phyloP scores from a whole-genome alignment of 2,329 filamentous ascomycete species.

The Venturiaceae sp. region DNA sequence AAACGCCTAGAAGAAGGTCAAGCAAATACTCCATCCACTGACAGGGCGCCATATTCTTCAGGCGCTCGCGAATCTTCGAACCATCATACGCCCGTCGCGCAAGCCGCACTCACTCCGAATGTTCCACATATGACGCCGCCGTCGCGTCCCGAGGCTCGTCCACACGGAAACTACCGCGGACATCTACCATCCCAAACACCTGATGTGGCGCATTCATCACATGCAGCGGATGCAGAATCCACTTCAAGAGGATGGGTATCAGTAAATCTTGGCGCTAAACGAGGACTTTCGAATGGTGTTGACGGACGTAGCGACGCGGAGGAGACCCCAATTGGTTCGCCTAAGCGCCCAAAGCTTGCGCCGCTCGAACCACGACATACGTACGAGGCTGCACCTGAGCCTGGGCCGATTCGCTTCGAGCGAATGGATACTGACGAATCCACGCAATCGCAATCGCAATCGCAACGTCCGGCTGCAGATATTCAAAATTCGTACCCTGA shows the following conservation, averaged over 20 bases:
- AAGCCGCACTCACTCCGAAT: background rate
- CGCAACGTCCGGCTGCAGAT: background rate
- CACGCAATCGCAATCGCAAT: background rate
- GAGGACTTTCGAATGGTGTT: background rate
- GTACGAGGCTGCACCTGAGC: constrained; percentile 1
- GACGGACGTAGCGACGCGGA: constrained; percentile 1
- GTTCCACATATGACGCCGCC: background rate
- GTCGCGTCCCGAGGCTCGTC: background rate
- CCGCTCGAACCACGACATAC: constrained; percentile 9
- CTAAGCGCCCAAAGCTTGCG: constrained; percentile 10
- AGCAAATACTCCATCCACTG: background rate
- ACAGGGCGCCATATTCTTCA: background rate
- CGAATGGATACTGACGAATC: constrained; percentile 5
- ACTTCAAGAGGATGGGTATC: constrained; percentile 7
- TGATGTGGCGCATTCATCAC: background rate
- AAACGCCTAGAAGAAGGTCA: constrained; percentile 24
- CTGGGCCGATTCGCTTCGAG: background rate
- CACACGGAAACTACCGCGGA: background rate
- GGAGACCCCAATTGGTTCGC: constrained; percentile 8
- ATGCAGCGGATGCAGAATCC: background rate
- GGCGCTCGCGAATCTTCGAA: background rate
- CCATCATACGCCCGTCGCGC: background rate
- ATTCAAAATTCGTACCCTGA: constrained; percentile 3
- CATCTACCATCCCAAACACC: background rate
- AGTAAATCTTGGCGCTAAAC: constrained; percentile 9